Percentiles rank a stretch among this genome's conserved stretches.
Evolutionary conservation across 192 early-diverging fungal genomes (phyloP).

Genomic region (Linnemannia zychae): DNA sequence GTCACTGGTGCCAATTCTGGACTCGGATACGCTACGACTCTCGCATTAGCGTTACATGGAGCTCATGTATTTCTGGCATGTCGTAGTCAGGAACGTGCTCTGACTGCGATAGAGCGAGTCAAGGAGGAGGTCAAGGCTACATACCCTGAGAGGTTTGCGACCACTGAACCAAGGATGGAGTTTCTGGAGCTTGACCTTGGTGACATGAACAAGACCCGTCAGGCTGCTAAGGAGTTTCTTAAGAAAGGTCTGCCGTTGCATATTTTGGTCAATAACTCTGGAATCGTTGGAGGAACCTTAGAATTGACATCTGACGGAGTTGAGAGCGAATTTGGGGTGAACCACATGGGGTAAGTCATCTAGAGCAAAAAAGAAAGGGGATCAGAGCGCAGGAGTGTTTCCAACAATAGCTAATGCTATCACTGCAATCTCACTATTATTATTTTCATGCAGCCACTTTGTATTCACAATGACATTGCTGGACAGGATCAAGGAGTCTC

Average conservation of each 20-base stretch:
- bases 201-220: slow-evolving; percentile 8
- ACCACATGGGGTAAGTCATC: slow-evolving; percentile 56
- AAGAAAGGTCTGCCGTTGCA: slow-evolving; percentile 47
- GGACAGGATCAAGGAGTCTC: slow-evolving; percentile 39
- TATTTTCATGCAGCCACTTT: not conserved
- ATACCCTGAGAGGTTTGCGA: not conserved
- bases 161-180: not conserved
- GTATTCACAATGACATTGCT: slow-evolving; percentile 53
- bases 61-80: slow-evolving; percentile 26
- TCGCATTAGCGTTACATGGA: slow-evolving; percentile 17
- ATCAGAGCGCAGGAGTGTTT: not conserved
- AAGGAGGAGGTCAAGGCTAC: slow-evolving; percentile 15
- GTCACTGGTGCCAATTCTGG: slow-evolving; percentile 62
- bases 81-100: slow-evolving; percentile 7
- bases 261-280: slow-evolving; percentile 48
- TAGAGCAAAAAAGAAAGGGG: not conserved
- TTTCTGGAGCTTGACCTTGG: slow-evolving; percentile 29
- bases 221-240: slow-evolving; percentile 48
- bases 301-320: slow-evolving; percentile 33
- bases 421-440: not conserved
- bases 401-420: not conserved
- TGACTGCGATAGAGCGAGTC: not conserved
- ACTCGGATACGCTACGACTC: slow-evolving; percentile 24
- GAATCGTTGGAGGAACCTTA: not conserved
- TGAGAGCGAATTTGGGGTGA: slow-evolving; percentile 56